Conservation (phyloP, 2,329 filamentous ascomycete genomes). For the Trichoderma citrinoviride region DNA sequence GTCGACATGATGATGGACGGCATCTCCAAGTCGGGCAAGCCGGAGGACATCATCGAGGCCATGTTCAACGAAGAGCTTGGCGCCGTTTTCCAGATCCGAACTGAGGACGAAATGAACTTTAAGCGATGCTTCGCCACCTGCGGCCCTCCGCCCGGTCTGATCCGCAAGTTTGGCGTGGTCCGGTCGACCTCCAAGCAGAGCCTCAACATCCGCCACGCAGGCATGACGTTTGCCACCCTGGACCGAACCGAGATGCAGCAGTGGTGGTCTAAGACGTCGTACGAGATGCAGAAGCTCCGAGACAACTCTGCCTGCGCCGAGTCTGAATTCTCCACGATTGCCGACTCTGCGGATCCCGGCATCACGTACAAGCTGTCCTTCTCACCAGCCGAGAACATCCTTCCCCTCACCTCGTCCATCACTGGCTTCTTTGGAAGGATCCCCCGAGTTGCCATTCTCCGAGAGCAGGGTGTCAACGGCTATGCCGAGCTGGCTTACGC, state of each 20-base stretch:
- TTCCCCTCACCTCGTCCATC: slow-evolving; percentile 55
- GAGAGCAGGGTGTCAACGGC: slow-evolving; percentile 94
- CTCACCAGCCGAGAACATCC: slow-evolving; percentile 71
- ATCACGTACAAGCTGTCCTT: slow-evolving; percentile 81
- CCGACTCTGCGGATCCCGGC: slow-evolving; percentile 75
- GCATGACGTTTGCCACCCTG: slow-evolving; percentile 65
- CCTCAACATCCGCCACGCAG: slow-evolving; percentile 70
- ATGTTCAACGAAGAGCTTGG: slow-evolving; percentile 97
- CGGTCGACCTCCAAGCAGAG: slow-evolving; percentile 68
- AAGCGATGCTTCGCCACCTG: slow-evolving; percentile 87
- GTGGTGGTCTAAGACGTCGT: slow-evolving; percentile 84
- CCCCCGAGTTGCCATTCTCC: slow-evolving; percentile 83
- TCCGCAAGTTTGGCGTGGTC: slow-evolving; percentile 80
- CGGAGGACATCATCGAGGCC: slow-evolving; percentile 66
- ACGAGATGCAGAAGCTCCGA: slow-evolving; percentile 84
- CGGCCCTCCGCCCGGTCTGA: slow-evolving; percentile 75
- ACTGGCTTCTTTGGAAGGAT: slow-evolving; percentile 52
- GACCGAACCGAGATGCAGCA: slow-evolving; percentile 74
- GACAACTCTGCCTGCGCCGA: slow-evolving; percentile 89
- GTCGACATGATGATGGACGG: slow-evolving; percentile 80
- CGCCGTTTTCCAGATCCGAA: slow-evolving; percentile 91
- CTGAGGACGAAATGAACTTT: slow-evolving; percentile 80
- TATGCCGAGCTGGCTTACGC: slow-evolving; percentile 98
- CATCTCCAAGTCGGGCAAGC: slow-evolving; percentile 59
- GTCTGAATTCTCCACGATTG: slow-evolving; percentile 72